These are phyloP conservation scores for Jacaranda copaia DNA, from an alignment of 257 asterid species.

Conservation along the genomic window DNA sequence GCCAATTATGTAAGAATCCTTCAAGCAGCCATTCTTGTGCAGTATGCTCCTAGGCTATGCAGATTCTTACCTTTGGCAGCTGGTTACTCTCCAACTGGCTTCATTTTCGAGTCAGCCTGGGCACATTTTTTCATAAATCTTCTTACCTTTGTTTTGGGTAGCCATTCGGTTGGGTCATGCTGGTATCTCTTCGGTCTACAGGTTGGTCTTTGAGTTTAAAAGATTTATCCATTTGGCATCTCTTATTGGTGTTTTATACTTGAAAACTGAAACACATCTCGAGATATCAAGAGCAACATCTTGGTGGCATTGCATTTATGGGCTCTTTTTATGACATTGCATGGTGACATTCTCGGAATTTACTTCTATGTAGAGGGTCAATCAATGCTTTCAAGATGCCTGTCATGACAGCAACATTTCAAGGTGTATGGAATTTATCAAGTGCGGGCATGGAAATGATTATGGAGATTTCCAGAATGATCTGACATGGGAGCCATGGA, in stretches of 20 bases:
- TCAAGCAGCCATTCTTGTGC: conserved; percentile 68
- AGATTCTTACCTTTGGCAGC: conserved; percentile 78
- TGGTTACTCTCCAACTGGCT: conserved; percentile 79
- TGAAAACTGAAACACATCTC: too few species aligned
- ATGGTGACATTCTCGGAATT: conserved; percentile 20
- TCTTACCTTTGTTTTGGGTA: conserved; percentile 67
- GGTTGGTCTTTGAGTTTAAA: conserved; percentile 43
- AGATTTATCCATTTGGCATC: not conserved
- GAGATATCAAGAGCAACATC: not conserved
- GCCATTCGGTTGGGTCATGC: conserved; percentile 90
- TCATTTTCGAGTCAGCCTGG: conserved; percentile 93
- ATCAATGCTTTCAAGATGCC: conserved; percentile 82
- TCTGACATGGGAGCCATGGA: conserved; percentile 60
- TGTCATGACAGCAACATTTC: conserved; percentile 50
- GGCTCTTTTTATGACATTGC: not conserved
- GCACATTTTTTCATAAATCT: conserved; percentile 76
- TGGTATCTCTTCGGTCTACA: conserved; percentile 94
- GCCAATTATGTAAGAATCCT: conserved; percentile 75
- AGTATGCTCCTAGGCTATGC: conserved; percentile 75
- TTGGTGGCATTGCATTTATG: not conserved
- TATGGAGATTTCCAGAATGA: conserved; percentile 21
- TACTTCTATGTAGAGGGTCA: conserved; percentile 67
- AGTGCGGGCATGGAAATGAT: conserved; percentile 66
- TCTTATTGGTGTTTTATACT: too few species aligned
- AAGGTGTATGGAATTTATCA: conserved; percentile 59